Conservation (phyloP, 345 rosid genomes). For the Brassica rapa region DNA sequence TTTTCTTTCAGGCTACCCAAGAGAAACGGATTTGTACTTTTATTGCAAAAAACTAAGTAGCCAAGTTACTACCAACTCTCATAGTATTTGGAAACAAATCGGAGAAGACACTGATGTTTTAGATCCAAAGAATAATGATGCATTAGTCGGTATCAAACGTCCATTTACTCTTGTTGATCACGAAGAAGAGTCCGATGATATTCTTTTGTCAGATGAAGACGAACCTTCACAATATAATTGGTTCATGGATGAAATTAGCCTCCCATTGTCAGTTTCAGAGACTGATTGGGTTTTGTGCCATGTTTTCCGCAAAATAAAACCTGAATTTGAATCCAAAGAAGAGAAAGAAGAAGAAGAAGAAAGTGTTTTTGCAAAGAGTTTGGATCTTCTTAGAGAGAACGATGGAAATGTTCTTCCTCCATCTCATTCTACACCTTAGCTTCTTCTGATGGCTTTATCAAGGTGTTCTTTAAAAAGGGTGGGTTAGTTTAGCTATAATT, state of each 20-base stretch:
- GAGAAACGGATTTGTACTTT: conserved; percentile 23
- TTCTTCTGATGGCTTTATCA: neutral
- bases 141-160: conserved; percentile 24
- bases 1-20: conserved; percentile 4
- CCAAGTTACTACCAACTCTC: neutral
- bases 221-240: conserved; percentile 14
- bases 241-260: conserved; percentile 38
- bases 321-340: neutral
- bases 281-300: conserved; percentile 30
- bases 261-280: conserved; percentile 13
- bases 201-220: conserved; percentile 8
- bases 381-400: neutral
- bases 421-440: conserved; percentile 23
- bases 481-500: neutral
- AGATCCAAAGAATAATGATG: neutral
- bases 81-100: conserved; percentile 13
- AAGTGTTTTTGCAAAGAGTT: neutral
- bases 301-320: conserved; percentile 2
- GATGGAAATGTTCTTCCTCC: conserved; percentile 10
- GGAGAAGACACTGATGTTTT: conserved; percentile 17
- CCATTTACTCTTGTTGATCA: conserved; percentile 10
- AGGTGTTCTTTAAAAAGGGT: neutral
- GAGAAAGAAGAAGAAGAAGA: neutral
- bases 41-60: neutral
- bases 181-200: neutral